Evolutionary conservation across 1,139 yeast species (phyloP).

Genomic region (Arxiozyma bovina): DNA sequence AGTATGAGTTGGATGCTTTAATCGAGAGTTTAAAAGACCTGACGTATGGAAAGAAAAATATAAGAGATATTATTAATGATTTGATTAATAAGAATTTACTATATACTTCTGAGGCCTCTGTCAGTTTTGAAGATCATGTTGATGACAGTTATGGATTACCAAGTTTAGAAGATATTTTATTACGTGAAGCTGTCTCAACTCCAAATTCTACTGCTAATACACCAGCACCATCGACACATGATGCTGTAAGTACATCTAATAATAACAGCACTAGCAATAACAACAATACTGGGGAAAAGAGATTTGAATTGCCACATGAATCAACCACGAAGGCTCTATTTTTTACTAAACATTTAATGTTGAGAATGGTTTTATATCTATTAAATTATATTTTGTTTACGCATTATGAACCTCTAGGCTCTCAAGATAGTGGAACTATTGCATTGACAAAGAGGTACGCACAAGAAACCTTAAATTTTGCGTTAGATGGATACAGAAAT

Average conservation of each 20-base stretch:
- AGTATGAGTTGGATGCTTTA: constrained; percentile 32
- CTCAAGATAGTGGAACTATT: constrained; percentile 30
- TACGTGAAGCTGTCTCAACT: constrained; percentile 14
- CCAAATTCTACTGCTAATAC: constrained; percentile 6
- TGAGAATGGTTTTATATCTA: constrained; percentile 40
- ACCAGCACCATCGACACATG: constrained; percentile 11
- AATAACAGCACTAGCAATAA: constrained; percentile 10
- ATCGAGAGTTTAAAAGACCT: constrained; percentile 29
- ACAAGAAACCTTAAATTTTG: constrained; percentile 34
- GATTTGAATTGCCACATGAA: constrained; percentile 28
- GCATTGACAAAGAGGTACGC: constrained; percentile 33
- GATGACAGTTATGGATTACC: constrained; percentile 33
- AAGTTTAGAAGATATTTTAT: constrained; percentile 31
- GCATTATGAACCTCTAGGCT: constrained; percentile 38
- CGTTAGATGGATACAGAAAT: constrained; percentile 36
- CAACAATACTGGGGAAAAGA: constrained; percentile 17
- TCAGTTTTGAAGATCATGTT: constrained; percentile 18
- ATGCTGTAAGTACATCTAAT: neutral
- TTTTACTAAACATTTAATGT: constrained; percentile 34
- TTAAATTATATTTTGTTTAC: constrained; percentile 41
- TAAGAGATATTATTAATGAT: constrained; percentile 23
- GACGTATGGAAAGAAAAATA: constrained; percentile 28
- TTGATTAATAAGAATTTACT: constrained; percentile 26
- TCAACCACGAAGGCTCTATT: constrained; percentile 34
- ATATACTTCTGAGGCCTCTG: constrained; percentile 28